These are phyloP conservation scores for Brassica carinata DNA, from an alignment of 345 rosid genomes.

Conservation along the genomic window DNA sequence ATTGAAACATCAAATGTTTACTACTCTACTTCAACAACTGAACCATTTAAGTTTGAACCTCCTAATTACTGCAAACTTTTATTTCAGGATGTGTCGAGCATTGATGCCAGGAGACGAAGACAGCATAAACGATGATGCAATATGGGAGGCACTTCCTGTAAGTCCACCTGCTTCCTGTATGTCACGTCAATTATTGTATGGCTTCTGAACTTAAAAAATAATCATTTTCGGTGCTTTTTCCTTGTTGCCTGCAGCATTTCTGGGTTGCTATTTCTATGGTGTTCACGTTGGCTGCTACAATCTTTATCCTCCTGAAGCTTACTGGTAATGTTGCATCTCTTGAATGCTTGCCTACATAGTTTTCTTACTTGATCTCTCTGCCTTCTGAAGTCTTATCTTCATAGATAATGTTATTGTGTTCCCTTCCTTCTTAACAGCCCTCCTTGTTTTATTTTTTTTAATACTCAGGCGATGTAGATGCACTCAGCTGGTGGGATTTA, in stretches of 20 bases:
- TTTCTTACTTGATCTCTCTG: background rate
- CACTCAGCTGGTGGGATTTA: slow-evolving; percentile 98
- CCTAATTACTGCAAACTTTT: slow-evolving; percentile 26
- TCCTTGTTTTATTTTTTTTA: slow-evolving; percentile 19
- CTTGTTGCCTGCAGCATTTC: slow-evolving; percentile 67
- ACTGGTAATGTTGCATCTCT: slow-evolving; percentile 55
- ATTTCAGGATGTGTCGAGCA: slow-evolving; percentile 89
- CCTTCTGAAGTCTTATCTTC: background rate
- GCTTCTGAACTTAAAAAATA: background rate
- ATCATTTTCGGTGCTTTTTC: background rate
- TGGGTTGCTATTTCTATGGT: slow-evolving; percentile 98
- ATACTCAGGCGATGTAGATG: slow-evolving; percentile 71
- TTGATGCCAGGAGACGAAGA: slow-evolving; percentile 97
- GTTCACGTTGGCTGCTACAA: slow-evolving; percentile 86
- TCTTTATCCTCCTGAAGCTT: slow-evolving; percentile 85
- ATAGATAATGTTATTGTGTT: background rate
- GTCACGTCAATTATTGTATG: background rate
- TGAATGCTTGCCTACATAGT: background rate
- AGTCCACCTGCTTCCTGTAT: slow-evolving; percentile 34
- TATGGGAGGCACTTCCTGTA: slow-evolving; percentile 98
- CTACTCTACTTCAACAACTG: background rate
- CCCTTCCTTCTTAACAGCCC: slow-evolving; percentile 12
- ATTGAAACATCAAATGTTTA: background rate
- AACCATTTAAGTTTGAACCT: background rate
- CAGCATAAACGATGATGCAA: slow-evolving; percentile 77